These are phyloP conservation scores for Magnolia sinica DNA, from an alignment of 164 flowering plant genomes.

Conservation along the genomic window DNA sequence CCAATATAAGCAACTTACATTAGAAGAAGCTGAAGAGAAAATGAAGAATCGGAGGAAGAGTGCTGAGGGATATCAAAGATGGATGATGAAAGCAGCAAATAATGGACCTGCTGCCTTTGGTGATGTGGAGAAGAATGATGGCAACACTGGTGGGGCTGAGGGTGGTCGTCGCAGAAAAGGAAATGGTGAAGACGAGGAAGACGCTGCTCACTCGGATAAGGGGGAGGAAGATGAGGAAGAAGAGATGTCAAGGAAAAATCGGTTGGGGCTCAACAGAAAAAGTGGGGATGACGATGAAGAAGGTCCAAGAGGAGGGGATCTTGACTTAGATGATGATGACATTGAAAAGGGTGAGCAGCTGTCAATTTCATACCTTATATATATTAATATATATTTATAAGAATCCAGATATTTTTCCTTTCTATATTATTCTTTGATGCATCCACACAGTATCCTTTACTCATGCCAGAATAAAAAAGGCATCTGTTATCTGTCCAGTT, in stretches of 20 bases:
- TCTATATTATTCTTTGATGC: not conserved
- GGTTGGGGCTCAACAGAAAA: constrained; percentile 67
- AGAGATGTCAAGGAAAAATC: constrained; percentile 71
- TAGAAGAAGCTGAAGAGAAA: constrained; percentile 99
- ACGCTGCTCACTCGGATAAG: constrained; percentile 58
- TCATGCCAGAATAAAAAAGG: not conserved
- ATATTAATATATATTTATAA: too few relatives aligned
- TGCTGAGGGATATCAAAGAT: constrained; percentile 91
- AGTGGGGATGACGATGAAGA: constrained; percentile 87
- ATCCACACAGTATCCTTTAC: not conserved
- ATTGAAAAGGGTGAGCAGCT: constrained; percentile 73
- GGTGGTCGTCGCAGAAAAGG: constrained; percentile 63
- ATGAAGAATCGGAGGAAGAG: constrained; percentile 87
- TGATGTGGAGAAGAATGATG: constrained; percentile 59
- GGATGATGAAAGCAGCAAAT: constrained; percentile 98
- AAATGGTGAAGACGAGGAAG: constrained; percentile 70
- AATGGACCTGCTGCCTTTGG: constrained; percentile 94
- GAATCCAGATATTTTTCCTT: not conserved
- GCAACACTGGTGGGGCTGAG: constrained; percentile 33
- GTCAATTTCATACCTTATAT: not conserved
- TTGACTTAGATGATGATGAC: constrained; percentile 88
- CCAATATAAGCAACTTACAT: constrained; percentile 94
- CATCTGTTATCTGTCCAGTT: not conserved
- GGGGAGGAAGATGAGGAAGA: constrained; percentile 92
- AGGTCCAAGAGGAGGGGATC: constrained; percentile 80